Evolutionary conservation across 768 basidiomycete species (phyloP).

Genomic region (Nevesoporus exiguus): DNA sequence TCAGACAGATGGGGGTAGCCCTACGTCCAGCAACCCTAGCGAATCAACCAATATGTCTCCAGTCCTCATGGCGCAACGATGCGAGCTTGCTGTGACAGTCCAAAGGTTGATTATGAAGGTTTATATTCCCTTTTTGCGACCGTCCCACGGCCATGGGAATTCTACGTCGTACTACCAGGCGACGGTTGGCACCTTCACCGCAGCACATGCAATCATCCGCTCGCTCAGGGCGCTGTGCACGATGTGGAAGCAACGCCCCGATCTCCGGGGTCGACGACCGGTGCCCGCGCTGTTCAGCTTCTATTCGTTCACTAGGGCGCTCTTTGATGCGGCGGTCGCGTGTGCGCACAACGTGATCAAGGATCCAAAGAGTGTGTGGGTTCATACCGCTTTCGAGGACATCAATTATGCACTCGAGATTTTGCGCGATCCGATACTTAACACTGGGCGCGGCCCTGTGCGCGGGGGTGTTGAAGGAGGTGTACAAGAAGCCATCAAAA

Average conservation of each 20-base stretch:
- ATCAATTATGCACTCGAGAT: conserved; percentile 44
- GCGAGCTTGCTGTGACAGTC: conserved; percentile 58
- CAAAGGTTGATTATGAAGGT: conserved; percentile 59
- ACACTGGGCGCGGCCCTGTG: conserved; percentile 31
- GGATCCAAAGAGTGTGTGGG: conserved; percentile 47
- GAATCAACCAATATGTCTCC: conserved; percentile 29
- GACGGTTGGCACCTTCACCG: conserved; percentile 54
- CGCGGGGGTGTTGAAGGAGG: conserved; percentile 33
- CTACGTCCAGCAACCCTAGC: conserved; percentile 9
- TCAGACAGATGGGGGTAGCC: conserved; percentile 6
- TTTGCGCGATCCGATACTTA: conserved; percentile 35
- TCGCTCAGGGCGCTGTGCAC: conserved; percentile 44
- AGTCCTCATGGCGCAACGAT: conserved; percentile 47
- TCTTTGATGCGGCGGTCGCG: conserved; percentile 65
- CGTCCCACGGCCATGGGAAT: conserved; percentile 25
- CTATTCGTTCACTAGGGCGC: conserved; percentile 55
- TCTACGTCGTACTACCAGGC: conserved; percentile 46
- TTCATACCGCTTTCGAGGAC: conserved; percentile 46
- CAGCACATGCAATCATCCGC: conserved; percentile 62
- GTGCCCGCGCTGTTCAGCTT: conserved; percentile 50
- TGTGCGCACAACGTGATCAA: conserved; percentile 61
- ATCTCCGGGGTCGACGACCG: conserved; percentile 31
- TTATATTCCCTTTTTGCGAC: conserved; percentile 64
- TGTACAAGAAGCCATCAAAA: conserved; percentile 36
- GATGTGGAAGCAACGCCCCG: conserved; percentile 37